phyloP scores from a whole-genome alignment of 495 filamentous ascomycete genomes.

The Friedmanniomyces simplex region DNA sequence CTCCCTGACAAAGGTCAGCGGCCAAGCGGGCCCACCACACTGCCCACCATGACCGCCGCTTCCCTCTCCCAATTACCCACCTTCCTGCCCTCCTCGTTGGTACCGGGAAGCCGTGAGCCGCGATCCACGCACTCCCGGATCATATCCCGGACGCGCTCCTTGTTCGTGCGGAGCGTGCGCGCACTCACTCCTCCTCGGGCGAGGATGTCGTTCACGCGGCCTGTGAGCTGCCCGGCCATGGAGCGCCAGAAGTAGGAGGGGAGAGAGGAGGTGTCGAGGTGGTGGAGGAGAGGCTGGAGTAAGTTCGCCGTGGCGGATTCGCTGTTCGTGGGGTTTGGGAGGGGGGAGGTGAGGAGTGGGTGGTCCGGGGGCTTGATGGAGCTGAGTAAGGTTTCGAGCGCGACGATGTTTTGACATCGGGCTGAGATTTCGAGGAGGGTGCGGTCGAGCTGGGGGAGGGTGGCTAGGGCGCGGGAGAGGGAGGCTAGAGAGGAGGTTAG shows the following conservation, averaged over 20 bases:
- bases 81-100: conserved; percentile 21
- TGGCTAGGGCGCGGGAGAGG: conserved; percentile 61
- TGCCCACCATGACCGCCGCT: conserved; percentile 87
- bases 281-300: conserved; percentile 59
- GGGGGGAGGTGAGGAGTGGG: conserved; percentile 42
- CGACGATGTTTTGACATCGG: conserved; percentile 81
- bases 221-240: conserved; percentile 64
- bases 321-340: conserved; percentile 12
- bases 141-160: conserved; percentile 61
- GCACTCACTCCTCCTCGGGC: conserved; percentile 71
- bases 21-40: conserved; percentile 47
- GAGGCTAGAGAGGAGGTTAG: conserved; percentile 64
- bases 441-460: conserved; percentile 71
- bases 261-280: conserved; percentile 77
- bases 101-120: conserved; percentile 53
- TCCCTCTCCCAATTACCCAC: conserved; percentile 71
- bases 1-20: conserved; percentile 25
- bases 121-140: conserved; percentile 74
- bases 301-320: conserved; percentile 45
- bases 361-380: conserved; percentile 54
- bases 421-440: conserved; percentile 71
- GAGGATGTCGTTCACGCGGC: conserved; percentile 73
- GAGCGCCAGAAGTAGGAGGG: conserved; percentile 87
- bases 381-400: conserved; percentile 68
- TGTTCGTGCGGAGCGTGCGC: conserved; percentile 65